Percentiles rank a stretch among this genome's conserved stretches.
Conservation (phyloP, 1,284 basidiomycete genomes). For the Ganoderma multipileum region DNA sequence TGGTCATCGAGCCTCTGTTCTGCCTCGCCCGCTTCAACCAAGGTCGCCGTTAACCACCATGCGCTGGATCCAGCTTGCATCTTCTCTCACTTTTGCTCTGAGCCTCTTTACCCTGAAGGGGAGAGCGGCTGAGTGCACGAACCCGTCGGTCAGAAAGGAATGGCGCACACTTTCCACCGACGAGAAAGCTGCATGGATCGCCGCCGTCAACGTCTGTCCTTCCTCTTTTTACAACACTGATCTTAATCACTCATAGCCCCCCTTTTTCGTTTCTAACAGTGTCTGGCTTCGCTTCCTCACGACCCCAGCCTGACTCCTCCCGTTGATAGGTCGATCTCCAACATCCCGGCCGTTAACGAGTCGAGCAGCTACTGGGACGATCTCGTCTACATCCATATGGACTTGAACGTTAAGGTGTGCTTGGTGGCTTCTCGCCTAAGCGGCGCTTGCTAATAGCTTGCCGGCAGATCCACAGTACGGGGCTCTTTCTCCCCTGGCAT, state of each 20-base stretch:
- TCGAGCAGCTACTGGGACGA: slow-evolving; percentile 47
- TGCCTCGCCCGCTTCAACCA: neutral
- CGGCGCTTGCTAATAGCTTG: neutral
- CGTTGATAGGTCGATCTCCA: slow-evolving; percentile 36
- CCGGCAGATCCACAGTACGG: slow-evolving; percentile 44
- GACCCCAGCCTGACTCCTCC: slow-evolving; percentile 34
- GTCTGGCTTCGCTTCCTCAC: slow-evolving; percentile 43
- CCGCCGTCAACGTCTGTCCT: slow-evolving; percentile 36
- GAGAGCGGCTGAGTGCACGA: slow-evolving; percentile 26
- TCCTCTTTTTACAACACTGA: neutral
- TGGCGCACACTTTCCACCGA: slow-evolving; percentile 34
- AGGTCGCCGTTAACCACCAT: neutral
- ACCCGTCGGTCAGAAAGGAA: slow-evolving; percentile 36
- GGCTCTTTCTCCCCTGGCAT: slow-evolving; percentile 48
- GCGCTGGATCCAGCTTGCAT: slow-evolving; percentile 4
- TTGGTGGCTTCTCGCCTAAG: neutral
- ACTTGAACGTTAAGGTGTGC: slow-evolving; percentile 39
- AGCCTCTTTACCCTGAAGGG: slow-evolving; percentile 5
- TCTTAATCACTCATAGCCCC: neutral
- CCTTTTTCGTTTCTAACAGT: slow-evolving; percentile 31
- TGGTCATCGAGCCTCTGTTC: neutral
- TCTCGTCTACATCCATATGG: slow-evolving; percentile 47
- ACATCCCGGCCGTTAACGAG: slow-evolving; percentile 40
- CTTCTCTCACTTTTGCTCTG: slow-evolving; percentile 5
- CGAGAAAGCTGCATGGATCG: slow-evolving; percentile 36